Evolutionary conservation across 2,329 filamentous ascomycete species (phyloP), one percentile per base, ranked within the genome.

Genomic region (Penicillium verrucosum): DNA sequence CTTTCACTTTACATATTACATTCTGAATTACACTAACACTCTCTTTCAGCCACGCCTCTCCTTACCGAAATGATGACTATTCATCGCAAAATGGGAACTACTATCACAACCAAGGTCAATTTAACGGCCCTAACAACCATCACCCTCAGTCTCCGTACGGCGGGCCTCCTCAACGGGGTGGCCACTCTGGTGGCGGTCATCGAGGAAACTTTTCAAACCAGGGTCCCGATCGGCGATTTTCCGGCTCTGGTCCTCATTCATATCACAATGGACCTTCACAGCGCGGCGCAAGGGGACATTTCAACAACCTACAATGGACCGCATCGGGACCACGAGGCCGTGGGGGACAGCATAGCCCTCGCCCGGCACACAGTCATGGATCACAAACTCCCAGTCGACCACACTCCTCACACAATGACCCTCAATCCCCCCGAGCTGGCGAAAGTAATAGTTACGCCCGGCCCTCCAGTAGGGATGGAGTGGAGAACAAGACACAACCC

Each of bases 261-360:
- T 79, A 82, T 57, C 62, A 65, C 32, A 70, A 70, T 47, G 65
- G 72, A 1, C 68, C 73, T 32, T 65, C 73, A 21, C 75, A 77
- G 32, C 81, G 87, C 50, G 85, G 53, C 5, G 58, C 85, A 36
- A 77, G 82, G 61, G 80, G 77, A 34, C 77, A 86, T 75, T 83
- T 88, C 78, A 81, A 86, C 74, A 85, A 89, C 74, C 71, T 86
- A 2, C 89, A 90, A 44, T 92, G 90, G 88, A 88, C 83, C 54
- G 81, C 85, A 42, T 79, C 79, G 34, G 78, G 79, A 47, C 78
- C 81, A 18, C 79, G 80, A 53, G 79, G 80, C 65, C 82, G 81
- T 69, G 78, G 82, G 56, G 66, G 71, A 36, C 70, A 76, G 56
- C 63, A 77, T 36, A 71, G 67, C 52, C 70, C 72, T 51, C 79